Conservation (phyloP, 768 basidiomycete genomes). For the Leucosporidium yakuticum region DNA sequence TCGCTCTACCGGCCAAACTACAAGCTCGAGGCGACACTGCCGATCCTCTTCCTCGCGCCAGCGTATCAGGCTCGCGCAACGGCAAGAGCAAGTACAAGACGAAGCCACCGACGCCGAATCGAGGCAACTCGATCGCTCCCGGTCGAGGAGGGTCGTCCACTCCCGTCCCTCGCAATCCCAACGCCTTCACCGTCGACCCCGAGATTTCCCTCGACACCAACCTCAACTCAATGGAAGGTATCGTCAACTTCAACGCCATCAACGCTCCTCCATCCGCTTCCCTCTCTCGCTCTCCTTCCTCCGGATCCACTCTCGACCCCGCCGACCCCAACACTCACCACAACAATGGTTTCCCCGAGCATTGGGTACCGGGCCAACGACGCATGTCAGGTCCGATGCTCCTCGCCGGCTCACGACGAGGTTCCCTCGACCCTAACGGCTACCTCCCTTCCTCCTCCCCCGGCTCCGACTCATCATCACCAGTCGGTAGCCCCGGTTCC, state of each 20-base stretch:
- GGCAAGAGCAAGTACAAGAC: neutral
- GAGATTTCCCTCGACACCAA: conserved; percentile 59
- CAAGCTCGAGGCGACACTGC: conserved; percentile 33
- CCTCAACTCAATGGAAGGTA: conserved; percentile 72
- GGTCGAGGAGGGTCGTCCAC: neutral
- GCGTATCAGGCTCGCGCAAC: neutral
- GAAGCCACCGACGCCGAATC: neutral
- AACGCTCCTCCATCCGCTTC: neutral
- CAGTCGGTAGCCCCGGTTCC: neutral
- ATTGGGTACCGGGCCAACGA: too few species aligned
- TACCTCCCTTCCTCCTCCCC: neutral
- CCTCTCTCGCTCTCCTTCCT: conserved; percentile 1
- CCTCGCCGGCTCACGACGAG: too few species aligned
- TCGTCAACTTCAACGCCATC: conserved; percentile 52
- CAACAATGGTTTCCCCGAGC: neutral
- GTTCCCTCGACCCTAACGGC: neutral
- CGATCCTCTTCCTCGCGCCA: conserved; percentile 1
- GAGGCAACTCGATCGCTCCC: neutral
- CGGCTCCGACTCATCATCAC: conserved; percentile 13
- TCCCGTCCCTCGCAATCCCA: neutral
- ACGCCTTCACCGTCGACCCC: conserved; percentile 15
- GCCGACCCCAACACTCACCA: neutral
- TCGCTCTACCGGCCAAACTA: conserved; percentile 27
- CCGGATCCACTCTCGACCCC: neutral
- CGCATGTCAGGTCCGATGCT: too few species aligned